A percentile compares a stretch with the other conserved stretches of the same genome.
Conservation (phyloP, 1,284 basidiomycete species). For the Erythrobasidium hasegawianum region DNA sequence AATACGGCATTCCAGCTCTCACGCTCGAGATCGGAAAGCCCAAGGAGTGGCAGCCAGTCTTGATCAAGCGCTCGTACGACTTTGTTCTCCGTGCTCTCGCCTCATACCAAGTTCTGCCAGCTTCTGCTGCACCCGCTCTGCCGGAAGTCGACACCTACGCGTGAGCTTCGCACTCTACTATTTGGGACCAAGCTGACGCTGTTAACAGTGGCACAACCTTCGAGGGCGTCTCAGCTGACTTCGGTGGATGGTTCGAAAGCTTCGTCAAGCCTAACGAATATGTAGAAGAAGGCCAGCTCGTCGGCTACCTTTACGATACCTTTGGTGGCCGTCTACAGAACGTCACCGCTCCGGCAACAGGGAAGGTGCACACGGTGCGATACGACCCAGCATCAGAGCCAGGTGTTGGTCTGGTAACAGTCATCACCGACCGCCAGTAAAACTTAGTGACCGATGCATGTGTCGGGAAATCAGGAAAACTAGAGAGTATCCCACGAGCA, state of each 20-base stretch:
- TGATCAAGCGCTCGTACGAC: conserved; percentile 6
- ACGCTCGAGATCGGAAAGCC: conserved; percentile 12
- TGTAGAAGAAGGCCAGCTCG: conserved; percentile 2
- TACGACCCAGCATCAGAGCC: neutral
- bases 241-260: neutral
- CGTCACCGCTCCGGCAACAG: neutral
- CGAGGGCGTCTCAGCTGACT: neutral
- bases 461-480: too few species aligned
- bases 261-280: neutral
- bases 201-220: conserved; percentile 9
- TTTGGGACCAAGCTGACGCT: too few species aligned
- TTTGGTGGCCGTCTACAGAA: conserved; percentile 2
- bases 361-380: neutral
- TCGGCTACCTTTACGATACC: neutral
- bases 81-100: conserved; percentile 10
- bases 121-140: neutral
- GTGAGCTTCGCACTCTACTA: neutral
- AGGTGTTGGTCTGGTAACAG: neutral
- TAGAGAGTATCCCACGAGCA: too few species aligned
- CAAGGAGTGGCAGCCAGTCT: conserved; percentile 1
- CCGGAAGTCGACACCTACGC: neutral
- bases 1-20: conserved; percentile 8
- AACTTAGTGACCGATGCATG: too few species aligned
- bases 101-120: neutral
- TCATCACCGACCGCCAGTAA: neutral